phyloP scores from a whole-genome alignment of 2,329 filamentous ascomycete species.

The Epichloe elymi region DNA sequence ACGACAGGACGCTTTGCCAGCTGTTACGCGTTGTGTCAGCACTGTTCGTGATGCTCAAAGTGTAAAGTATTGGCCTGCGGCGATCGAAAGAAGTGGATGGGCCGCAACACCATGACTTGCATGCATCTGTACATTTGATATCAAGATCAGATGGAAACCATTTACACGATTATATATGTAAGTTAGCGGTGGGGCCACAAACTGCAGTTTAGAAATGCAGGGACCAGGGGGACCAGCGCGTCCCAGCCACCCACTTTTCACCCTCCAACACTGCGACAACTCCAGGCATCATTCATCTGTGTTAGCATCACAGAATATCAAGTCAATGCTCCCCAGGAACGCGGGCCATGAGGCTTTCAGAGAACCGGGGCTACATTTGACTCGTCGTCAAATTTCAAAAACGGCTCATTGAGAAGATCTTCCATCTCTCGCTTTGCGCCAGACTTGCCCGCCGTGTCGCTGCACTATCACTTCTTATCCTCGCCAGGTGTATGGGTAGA shows the following conservation, averaged over 20 bases:
- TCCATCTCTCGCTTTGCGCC: background rate
- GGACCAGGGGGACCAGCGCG: background rate
- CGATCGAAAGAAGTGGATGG: background rate
- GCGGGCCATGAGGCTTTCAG: background rate
- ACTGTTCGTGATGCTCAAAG: no score
- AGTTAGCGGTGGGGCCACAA: no score
- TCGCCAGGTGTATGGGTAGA: constrained; percentile 14
- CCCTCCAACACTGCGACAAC: background rate
- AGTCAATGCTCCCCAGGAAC: background rate
- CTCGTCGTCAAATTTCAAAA: no score
- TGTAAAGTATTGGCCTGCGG: no score
- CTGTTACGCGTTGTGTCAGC: no score
- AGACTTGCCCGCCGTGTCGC: background rate
- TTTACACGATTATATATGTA: no score
- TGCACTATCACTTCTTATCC: constrained; percentile 16
- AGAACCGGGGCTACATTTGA: background rate
- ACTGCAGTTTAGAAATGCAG: no score
- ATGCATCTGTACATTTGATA: no score
- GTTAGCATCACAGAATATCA: background rate
- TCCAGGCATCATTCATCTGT: background rate
- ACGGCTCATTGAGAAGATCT: background rate
- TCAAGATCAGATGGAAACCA: no score
- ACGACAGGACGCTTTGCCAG: no score
- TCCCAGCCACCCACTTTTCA: constrained; percentile 2
- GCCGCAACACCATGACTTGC: background rate